These are phyloP conservation scores for Alternaria metachromatica DNA, from an alignment of 2,329 filamentous ascomycete genomes.

Conservation along the genomic window DNA sequence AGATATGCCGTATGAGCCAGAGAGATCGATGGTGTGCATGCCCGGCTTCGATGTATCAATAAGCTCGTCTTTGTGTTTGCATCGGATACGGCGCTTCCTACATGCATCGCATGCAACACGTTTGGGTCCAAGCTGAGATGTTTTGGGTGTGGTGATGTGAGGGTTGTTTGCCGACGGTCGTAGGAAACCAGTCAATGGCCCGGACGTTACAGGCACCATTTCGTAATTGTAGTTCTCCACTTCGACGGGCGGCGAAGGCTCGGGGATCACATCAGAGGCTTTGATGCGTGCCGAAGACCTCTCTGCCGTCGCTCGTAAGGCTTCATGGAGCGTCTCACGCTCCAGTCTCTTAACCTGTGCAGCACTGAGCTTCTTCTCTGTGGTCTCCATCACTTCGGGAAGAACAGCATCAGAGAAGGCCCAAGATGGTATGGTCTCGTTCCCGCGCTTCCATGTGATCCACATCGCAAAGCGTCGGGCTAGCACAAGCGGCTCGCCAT, in stretches of 20 bases:
- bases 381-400: slow-evolving; percentile 46
- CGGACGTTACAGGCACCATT: slow-evolving; percentile 20
- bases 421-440: slow-evolving; percentile 68
- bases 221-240: slow-evolving; percentile 22
- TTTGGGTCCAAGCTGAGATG: slow-evolving; percentile 66
- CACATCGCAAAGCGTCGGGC: slow-evolving; percentile 68
- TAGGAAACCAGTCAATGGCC: slow-evolving; percentile 42
- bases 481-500: slow-evolving; percentile 66
- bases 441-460: slow-evolving; percentile 72
- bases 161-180: slow-evolving; percentile 46
- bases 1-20: slow-evolving; percentile 41
- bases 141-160: slow-evolving; percentile 59
- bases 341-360: slow-evolving; percentile 64
- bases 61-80: slow-evolving; percentile 67
- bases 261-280: slow-evolving; percentile 24
- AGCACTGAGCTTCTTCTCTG: slow-evolving; percentile 62
- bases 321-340: slow-evolving; percentile 57
- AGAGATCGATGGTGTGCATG: slow-evolving; percentile 41
- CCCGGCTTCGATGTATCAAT: slow-evolving; percentile 40
- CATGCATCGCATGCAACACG: slow-evolving; percentile 68
- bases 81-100: slow-evolving; percentile 66
- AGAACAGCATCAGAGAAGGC: slow-evolving; percentile 64
- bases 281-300: slow-evolving; percentile 49
- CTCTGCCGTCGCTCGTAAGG: slow-evolving; percentile 53
- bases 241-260: slow-evolving; percentile 20